Evolutionary conservation across 768 basidiomycete genomes (phyloP), one percentile per base, ranked within the genome.

Genomic region (Lyophyllum semitale): DNA sequence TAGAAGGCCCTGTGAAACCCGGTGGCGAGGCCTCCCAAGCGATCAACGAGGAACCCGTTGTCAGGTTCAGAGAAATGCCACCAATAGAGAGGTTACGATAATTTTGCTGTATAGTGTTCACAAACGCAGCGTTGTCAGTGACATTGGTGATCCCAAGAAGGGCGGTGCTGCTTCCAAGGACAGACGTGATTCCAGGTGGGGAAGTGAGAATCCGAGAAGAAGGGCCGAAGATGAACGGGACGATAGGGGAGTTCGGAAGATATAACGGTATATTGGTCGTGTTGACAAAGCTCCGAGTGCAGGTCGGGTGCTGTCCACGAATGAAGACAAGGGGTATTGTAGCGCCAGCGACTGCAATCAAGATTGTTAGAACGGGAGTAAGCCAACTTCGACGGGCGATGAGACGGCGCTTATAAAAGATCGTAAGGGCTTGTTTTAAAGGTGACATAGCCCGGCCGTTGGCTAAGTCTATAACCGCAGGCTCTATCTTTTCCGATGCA

Each of bases 11-110:
- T 17, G 75, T 77, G 6, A 83, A 59, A 1, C 84, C 84, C 5
- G 87, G 84, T 6, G 84, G 73, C 1, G 76, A 70, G 1, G 83
- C 86, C 66, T 91, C 85, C 87, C 88, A 92, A 23, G 91, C 88
- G 29, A 92, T 62, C 40, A 90, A 63, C 0, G 85, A 71, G 11
- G 77, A 66, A 0, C 80, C 78, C 0, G 80, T 77, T 27, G 74
- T 57, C 4, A 70, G 30, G 54, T 91, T 78, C 12, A 90, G 61
- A 0, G 89, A 90, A 25, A 92, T 68, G 27, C 91, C 91, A 29
- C 91, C 91, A 15, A 84, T 63, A 0, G 82, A 71, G n/a, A 88
- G 66, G 54, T 84, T 81, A 20, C 68, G 71, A 66, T 81, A 86
- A 45, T 84, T 71, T 42, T 77, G 70, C 26, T 74, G 57, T 51